Base-by-base conservation (phyloP, 108 stramenopile species). In the Epithemia pelagica region DNA sequence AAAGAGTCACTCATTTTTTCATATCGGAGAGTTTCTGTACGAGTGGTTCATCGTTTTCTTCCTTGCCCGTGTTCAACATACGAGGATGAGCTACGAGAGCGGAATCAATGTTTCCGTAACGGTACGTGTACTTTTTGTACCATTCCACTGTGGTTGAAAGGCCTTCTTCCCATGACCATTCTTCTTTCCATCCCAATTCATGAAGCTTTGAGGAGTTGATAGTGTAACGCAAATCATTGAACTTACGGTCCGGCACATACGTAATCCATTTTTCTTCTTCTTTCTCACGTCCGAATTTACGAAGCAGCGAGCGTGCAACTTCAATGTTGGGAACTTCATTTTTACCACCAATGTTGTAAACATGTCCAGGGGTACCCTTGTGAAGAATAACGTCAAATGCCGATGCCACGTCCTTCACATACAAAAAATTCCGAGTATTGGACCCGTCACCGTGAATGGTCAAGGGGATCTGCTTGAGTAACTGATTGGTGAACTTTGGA, bases 201-300 rank as follows among this genome's bases (percentile, higher is more conserved):
- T 82, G 78, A 37, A 99, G 81, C 70, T 93, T 95, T 30, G 70
- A 57, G 62, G 77, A 82, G 73, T 98, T 95, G 76, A 99, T 96
- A 31, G 96, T 96, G 87, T 99, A 99, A 56, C 99, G 85, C 73
- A 98, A 84, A 80, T 99, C 99, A 74, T 99, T 99, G 77, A 99
- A 99, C 57, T 90, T 80, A 22, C 99, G 86, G 78, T 99, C 99
- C 7, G 90, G 92, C 19, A 97, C 97, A 60, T 90, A 97, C 19
- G 74, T 86, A 52, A 97, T 75, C 68, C 77, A 84, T 59, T 87
- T 76, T 19, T 89, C 84, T 72, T 80, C 76, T 54, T 81, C 71
- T 58, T 83, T 65, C 30, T 78, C 77, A 33, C 75, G 51, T 23
- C 93, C 94, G 64, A 95, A 80, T 57, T 91, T 71, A 68, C 81